Evolutionary conservation across 352 stramenopile species (phyloP).

Genomic region (Pythium chondricola): DNA sequence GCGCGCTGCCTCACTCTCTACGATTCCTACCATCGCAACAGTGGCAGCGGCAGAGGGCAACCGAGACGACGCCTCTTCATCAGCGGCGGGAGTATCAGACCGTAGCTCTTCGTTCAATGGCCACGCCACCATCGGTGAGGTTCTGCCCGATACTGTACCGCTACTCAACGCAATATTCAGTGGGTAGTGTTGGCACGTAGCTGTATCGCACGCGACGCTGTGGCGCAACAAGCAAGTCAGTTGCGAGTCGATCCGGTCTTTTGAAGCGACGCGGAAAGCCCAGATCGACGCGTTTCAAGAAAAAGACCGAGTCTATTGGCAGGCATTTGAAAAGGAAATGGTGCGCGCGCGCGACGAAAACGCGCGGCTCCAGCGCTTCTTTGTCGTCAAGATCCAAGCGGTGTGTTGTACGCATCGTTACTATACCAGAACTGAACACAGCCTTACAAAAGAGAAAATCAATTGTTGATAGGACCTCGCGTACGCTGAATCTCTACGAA

Average conservation of each 20-base stretch:
- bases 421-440: too few species aligned
- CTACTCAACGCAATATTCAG: not conserved
- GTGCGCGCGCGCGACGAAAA: slow-evolving; percentile 59
- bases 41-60: not conserved
- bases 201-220: slow-evolving; percentile 28
- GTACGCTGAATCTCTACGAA: slow-evolving; percentile 63
- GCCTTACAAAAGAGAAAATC: too few species aligned
- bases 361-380: slow-evolving; percentile 56
- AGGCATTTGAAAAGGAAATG: slow-evolving; percentile 73
- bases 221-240: slow-evolving; percentile 57
- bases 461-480: slow-evolving; percentile 38
- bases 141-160: not conserved
- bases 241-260: slow-evolving; percentile 53
- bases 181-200: not conserved
- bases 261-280: slow-evolving; percentile 51
- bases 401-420: too few species aligned
- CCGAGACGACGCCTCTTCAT: not conserved
- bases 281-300: slow-evolving; percentile 71
- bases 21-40: not conserved
- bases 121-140: not conserved
- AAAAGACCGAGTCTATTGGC: slow-evolving; percentile 68
- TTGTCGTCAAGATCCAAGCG: slow-evolving; percentile 54
- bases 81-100: not conserved
- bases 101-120: slow-evolving; percentile 8
- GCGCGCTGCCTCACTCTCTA: not conserved